These are phyloP conservation scores for Phytophthora europaea DNA, from an alignment of 352 stramenopile genomes.

Conservation along the genomic window DNA sequence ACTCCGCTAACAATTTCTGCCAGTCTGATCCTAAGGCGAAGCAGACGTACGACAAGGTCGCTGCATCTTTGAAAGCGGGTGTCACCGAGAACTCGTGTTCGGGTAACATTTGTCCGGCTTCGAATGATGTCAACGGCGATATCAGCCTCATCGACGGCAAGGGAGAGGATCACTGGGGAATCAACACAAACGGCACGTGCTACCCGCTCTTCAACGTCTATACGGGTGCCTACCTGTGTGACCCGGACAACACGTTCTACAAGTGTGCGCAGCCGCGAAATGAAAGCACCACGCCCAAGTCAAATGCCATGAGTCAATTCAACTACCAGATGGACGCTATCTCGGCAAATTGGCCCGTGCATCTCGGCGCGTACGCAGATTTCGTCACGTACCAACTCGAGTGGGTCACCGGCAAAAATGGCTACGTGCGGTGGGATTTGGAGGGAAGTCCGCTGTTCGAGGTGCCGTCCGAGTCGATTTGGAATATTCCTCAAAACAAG, in stretches of 20 bases:
- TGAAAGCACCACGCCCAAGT: conserved; percentile 40
- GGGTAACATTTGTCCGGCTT: conserved; percentile 47
- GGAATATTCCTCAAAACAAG: conserved; percentile 40
- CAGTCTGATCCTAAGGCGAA: conserved; percentile 26
- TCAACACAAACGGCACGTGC: conserved; percentile 60
- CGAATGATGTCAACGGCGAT: conserved; percentile 54
- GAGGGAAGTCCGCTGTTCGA: conserved; percentile 86
- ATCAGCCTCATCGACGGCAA: conserved; percentile 55
- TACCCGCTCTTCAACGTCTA: conserved; percentile 59
- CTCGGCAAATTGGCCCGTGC: conserved; percentile 83
- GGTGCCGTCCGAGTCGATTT: conserved; percentile 65
- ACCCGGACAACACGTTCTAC: conserved; percentile 50
- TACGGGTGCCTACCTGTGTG: conserved; percentile 55
- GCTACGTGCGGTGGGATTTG: conserved; percentile 63
- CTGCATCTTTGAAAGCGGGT: conserved; percentile 46
- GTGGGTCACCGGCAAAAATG: conserved; percentile 52
- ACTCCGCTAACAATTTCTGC: conserved; percentile 67
- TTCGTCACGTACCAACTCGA: conserved; percentile 53
- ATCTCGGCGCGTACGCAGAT: conserved; percentile 69
- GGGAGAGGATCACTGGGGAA: conserved; percentile 45
- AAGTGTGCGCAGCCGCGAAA: conserved; percentile 59
- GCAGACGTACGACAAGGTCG: conserved; percentile 53
- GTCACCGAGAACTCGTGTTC: conserved; percentile 60
- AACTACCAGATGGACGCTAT: conserved; percentile 50
- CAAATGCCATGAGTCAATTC: conserved; percentile 50